These are phyloP conservation scores for Scedosporium minutisporum DNA, from an alignment of 2,329 filamentous ascomycete species.

Conservation along the genomic window DNA sequence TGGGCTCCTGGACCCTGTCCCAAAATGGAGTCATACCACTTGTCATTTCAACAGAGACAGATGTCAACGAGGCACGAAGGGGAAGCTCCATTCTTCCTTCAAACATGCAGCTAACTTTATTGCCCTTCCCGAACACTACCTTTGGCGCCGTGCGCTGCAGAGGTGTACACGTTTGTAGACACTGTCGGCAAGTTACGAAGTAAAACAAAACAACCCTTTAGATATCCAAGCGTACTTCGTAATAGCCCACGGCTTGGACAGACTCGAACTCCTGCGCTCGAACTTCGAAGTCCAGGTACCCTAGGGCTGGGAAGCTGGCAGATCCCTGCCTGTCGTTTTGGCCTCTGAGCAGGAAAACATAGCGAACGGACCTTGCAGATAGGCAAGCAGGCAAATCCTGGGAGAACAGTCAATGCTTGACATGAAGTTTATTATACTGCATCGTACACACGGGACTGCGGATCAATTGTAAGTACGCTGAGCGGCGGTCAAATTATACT, in stretches of 20 bases:
- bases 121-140: not conserved
- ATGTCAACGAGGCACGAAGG: too few relatives aligned
- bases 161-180: not conserved
- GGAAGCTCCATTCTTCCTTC: not conserved
- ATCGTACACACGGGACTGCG: too few relatives aligned
- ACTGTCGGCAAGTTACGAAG: not conserved
- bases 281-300: too few relatives aligned
- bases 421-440: too few relatives aligned
- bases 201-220: not conserved
- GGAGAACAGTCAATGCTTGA: not conserved
- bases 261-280: too few relatives aligned
- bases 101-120: not conserved
- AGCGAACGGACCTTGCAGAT: not conserved
- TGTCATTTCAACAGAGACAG: too few relatives aligned
- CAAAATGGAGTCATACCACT: too few relatives aligned
- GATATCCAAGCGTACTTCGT: not conserved
- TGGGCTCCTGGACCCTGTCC: too few relatives aligned
- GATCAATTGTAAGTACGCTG: too few relatives aligned
- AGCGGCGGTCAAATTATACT: too few relatives aligned
- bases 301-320: not conserved
- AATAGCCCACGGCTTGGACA: too few relatives aligned
- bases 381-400: not conserved
- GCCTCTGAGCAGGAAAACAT: not conserved
- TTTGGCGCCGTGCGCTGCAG: not conserved
- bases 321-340: not conserved